Percentiles rank a stretch among this genome's conserved stretches.
phyloP scores from a whole-genome alignment of 78 protist genomes.

The Chrysochromulina parva region DNA sequence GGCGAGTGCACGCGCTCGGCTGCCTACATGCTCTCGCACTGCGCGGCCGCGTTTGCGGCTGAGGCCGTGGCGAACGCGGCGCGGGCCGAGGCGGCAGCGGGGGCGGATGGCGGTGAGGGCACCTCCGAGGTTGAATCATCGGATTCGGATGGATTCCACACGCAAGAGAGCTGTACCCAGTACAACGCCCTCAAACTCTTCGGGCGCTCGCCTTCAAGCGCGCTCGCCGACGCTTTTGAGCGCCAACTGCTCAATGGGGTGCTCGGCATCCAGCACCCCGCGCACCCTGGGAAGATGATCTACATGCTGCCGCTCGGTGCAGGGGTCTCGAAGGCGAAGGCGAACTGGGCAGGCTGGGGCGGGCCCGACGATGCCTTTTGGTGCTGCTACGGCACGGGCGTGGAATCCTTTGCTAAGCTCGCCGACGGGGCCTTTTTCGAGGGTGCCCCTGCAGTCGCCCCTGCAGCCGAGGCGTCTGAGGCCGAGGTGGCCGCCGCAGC shows the following conservation, averaged over 20 bases:
- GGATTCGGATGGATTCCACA: neutral
- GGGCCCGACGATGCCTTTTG: neutral
- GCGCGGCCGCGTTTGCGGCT: too few relatives aligned
- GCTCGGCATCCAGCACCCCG: neutral
- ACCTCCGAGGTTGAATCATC: too few relatives aligned
- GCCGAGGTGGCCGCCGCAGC: neutral
- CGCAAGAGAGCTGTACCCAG: neutral
- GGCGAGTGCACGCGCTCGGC: too few relatives aligned
- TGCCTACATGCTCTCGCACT: too few relatives aligned
- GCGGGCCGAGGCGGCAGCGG: too few relatives aligned
- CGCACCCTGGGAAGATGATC: neutral
- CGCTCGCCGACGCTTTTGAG: neutral
- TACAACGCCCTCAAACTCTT: neutral
- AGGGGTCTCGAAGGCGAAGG: neutral
- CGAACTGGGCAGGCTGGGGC: neutral
- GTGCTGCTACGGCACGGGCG: neutral
- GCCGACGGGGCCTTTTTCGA: neutral
- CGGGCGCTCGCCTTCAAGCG: neutral
- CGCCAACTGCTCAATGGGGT: neutral
- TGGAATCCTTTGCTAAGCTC: neutral
- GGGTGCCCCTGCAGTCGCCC: neutral
- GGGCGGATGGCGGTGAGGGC: too few relatives aligned
- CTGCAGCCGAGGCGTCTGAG: neutral
- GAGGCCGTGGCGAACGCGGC: too few relatives aligned
- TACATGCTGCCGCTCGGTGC: neutral